Conservation (phyloP, 257 asterid species). For the Capsicum pubescens region DNA sequence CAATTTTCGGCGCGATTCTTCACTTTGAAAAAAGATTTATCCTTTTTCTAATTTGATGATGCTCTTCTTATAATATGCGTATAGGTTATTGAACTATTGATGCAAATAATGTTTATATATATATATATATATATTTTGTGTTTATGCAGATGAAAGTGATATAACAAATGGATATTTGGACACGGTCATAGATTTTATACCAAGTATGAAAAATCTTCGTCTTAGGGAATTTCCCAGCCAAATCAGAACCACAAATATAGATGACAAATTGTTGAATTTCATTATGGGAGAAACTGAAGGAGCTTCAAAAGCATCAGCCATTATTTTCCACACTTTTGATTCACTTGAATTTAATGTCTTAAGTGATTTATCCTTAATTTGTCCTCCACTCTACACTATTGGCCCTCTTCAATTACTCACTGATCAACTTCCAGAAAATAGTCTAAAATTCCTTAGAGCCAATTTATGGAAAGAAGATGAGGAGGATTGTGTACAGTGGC, state of each 20-base stretch:
- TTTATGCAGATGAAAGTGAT: constrained; percentile 41
- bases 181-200: constrained; percentile 41
- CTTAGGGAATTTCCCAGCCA: constrained; percentile 39
- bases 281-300: constrained; percentile 35
- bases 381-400: constrained; percentile 49
- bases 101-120: too few relatives aligned
- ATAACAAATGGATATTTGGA: constrained; percentile 41
- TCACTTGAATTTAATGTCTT: constrained; percentile 39
- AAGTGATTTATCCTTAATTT: constrained; percentile 35
- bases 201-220: constrained; percentile 40
- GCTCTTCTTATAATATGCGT: background rate
- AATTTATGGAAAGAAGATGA: constrained; percentile 50
- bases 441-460: constrained; percentile 28
- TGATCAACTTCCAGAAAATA: constrained; percentile 33
- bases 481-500: constrained; percentile 49
- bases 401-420: constrained; percentile 48
- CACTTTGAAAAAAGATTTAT: too few relatives aligned
- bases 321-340: constrained; percentile 48
- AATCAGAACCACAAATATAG: constrained; percentile 37
- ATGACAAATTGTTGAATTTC: constrained; percentile 40
- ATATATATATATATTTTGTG: background rate
- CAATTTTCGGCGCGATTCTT: too few relatives aligned
- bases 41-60: too few relatives aligned
- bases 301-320: constrained; percentile 45
- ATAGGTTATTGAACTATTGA: background rate